Evolutionary conservation across 805 yeast genomes (phyloP).

Genomic region (Lachancea thermotolerans): DNA sequence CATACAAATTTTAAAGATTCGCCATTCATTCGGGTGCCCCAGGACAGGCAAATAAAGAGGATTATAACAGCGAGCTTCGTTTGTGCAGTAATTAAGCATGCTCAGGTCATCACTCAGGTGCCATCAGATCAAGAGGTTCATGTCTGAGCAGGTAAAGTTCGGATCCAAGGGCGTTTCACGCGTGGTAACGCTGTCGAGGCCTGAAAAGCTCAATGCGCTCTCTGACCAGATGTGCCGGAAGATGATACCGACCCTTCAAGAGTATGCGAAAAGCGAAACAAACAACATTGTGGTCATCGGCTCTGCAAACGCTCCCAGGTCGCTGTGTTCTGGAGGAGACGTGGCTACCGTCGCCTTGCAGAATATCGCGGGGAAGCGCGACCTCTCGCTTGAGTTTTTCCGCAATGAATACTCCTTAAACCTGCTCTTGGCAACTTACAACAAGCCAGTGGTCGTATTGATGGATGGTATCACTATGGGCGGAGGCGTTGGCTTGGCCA

Average conservation of each 20-base stretch:
- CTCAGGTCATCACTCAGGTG: constrained; percentile 5
- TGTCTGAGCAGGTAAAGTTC: constrained; percentile 16
- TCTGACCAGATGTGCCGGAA: constrained; percentile 66
- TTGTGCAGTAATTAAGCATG: not conserved
- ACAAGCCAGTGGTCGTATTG: constrained; percentile 79
- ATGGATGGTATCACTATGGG: constrained; percentile 97
- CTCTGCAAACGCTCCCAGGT: constrained; percentile 44
- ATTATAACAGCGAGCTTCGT: no score
- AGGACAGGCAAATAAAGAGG: no score
- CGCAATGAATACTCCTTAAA: constrained; percentile 75
- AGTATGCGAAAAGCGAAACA: constrained; percentile 63
- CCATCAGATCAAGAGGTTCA: constrained; percentile 4
- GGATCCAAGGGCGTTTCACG: constrained; percentile 47
- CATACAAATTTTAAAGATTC: no score
- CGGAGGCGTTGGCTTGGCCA: constrained; percentile 90
- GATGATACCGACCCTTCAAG: constrained; percentile 66
- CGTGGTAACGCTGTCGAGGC: constrained; percentile 69
- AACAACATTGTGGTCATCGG: constrained; percentile 63
- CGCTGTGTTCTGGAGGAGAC: constrained; percentile 96
- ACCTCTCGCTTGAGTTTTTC: constrained; percentile 59
- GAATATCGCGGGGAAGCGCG: constrained; percentile 42
- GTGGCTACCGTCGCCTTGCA: constrained; percentile 70
- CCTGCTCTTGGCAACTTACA: constrained; percentile 70
- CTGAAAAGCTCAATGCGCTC: constrained; percentile 78
- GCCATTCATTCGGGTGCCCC: no score